Evolutionary conservation across 108 stramenopile genomes (phyloP), one percentile per base, ranked within the genome.

Genomic region (Skeletonema grethae): DNA sequence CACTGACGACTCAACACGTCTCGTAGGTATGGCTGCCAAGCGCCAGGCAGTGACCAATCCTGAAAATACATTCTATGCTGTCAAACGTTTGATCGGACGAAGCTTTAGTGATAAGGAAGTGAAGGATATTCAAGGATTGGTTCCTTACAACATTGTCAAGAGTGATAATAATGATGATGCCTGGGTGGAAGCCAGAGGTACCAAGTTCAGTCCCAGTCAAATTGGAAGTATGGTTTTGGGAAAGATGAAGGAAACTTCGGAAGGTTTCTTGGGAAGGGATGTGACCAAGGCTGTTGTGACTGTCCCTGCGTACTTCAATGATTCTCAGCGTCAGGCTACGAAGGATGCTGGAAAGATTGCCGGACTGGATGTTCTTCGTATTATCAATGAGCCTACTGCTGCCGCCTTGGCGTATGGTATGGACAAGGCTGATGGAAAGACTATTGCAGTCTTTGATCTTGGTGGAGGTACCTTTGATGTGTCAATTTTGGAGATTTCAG

Each of bases 371-470:
- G 99, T 99, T 8, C 79, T 97, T 63, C 93, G 99, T 35, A 99
- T 99, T 83, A 99, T 99, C 88, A 99, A 99, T 83, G 99, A 99
- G 85, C 99, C 99, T 13, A 99, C 99, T 20, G 99, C 99, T 15
- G 99, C 99, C 9, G 97, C 99, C 0, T 83, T 99, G 22, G 99
- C 99, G 20, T 99, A 99, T 82, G 99, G 99, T 61, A 87, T 98
- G 86, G 98, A 99, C 85, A 98, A 99, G 91, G 97, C 96, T 1
- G 95, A 97, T 76, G 99, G 97, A 24, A 97, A 99, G 89, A 95
- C 99, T 57, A 98, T 99, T 80, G 98, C 87, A 10, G 99, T 99
- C 13, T 99, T 99, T 85, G 99, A 99, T 85, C 79, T 99, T 57
- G 99, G 99, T 28, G 99, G 99, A 39, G 99, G 99, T 22, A 99